A percentile compares a stretch with the other conserved stretches of the same genome.
Evolutionary conservation across 1,284 basidiomycete species (phyloP).

Genomic region (Hemileccinum hortonii): DNA sequence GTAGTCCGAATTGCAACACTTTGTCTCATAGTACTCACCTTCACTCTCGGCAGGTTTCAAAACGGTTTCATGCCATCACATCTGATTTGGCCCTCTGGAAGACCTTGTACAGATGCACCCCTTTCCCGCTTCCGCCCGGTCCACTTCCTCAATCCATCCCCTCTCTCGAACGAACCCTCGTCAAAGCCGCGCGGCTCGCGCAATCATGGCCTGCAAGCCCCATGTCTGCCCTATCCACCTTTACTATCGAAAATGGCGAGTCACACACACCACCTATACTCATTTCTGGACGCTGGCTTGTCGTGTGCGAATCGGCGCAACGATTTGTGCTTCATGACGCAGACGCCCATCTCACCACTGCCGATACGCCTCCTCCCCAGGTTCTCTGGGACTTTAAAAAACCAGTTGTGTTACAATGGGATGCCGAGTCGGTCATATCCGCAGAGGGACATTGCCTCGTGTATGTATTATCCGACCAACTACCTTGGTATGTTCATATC

Average conservation of each 20-base stretch:
- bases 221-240: not conserved
- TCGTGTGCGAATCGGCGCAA: not conserved
- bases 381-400: not conserved
- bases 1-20: not conserved
- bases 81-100: not conserved
- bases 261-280: not conserved
- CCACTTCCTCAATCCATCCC: not conserved
- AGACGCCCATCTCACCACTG: not conserved
- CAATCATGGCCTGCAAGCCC: not conserved
- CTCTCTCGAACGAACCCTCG: not conserved
- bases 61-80: not conserved
- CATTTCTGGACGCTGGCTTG: slow-evolving; percentile 5
- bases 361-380: too few species aligned
- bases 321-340: slow-evolving; percentile 1
- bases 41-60: not conserved
- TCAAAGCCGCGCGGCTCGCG: not conserved
- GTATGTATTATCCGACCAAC: not conserved
- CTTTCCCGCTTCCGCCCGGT: not conserved
- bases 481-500: not conserved
- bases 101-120: not conserved
- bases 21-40: not conserved
- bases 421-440: not conserved
- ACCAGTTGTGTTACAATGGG: not conserved
- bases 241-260: not conserved
- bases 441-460: not conserved